phyloP scores from a whole-genome alignment of 352 stramenopile species.

The Blastocystis sp. region DNA sequence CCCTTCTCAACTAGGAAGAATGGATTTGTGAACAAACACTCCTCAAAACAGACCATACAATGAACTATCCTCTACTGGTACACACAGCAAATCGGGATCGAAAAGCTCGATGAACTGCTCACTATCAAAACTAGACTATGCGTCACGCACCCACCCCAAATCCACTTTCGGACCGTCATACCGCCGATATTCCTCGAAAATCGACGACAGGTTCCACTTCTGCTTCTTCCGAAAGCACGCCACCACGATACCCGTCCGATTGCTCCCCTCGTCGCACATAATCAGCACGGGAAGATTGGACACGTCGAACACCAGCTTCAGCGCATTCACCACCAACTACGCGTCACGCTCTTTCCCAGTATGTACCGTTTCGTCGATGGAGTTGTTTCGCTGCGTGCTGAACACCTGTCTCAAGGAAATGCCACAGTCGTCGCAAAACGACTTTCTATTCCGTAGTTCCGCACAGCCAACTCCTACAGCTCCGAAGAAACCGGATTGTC shows the following conservation, averaged over 20 bases:
- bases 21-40: background rate
- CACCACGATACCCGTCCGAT: conserved; percentile 86
- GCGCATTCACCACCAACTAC: conserved; percentile 86
- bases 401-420: conserved; percentile 33
- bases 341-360: conserved; percentile 81
- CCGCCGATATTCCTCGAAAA: conserved; percentile 89
- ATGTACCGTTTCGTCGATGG: conserved; percentile 81
- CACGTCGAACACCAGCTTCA: conserved; percentile 86
- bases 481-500: conserved; percentile 85
- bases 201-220: conserved; percentile 88
- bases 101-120: conserved; percentile 93
- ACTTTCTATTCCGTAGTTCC: conserved; percentile 89
- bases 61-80: conserved; percentile 76
- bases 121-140: conserved; percentile 81
- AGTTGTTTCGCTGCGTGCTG: conserved; percentile 80
- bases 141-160: background rate
- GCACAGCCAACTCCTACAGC: conserved; percentile 78
- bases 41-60: conserved; percentile 81
- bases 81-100: conserved; percentile 87
- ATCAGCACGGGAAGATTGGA: conserved; percentile 88
- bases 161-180: conserved; percentile 87
- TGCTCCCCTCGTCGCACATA: conserved; percentile 86
- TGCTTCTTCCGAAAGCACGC: conserved; percentile 89
- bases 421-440: conserved; percentile 81
- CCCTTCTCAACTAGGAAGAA: conserved; percentile 13